phyloP scores from a whole-genome alignment of 73 alveolate genomes.

The Tetrahymena borealis region DNA sequence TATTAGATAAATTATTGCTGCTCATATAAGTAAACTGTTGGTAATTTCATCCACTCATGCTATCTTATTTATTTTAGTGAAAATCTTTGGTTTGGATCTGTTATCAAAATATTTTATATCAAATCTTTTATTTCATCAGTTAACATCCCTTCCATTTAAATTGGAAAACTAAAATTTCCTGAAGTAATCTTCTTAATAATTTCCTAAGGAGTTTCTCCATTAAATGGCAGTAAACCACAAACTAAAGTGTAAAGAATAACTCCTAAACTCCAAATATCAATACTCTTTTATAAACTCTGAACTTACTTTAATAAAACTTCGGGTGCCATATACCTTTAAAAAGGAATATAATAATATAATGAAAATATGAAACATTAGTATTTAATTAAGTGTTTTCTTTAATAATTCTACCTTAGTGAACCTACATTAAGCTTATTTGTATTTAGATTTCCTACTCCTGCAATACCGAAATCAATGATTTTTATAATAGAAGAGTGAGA shows the following conservation, averaged over 20 bases:
- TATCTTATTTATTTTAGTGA: background rate
- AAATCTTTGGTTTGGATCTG: background rate
- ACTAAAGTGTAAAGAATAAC: slow-evolving; percentile 19
- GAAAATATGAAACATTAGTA: too few species aligned
- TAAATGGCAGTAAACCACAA: slow-evolving; percentile 27
- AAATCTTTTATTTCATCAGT: slow-evolving; percentile 24
- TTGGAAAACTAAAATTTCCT: slow-evolving; percentile 14
- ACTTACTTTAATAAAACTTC: slow-evolving; percentile 17
- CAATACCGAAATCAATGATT: slow-evolving; percentile 95
- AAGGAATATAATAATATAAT: too few species aligned
- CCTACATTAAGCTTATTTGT: slow-evolving; percentile 30
- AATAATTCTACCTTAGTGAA: slow-evolving; percentile 11
- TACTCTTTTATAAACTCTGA: background rate
- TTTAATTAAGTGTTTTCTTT: too few species aligned
- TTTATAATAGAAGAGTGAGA: slow-evolving; percentile 65
- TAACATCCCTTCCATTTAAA: background rate
- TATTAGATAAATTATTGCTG: background rate
- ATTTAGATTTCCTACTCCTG: slow-evolving; percentile 9
- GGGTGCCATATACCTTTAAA: slow-evolving; percentile 37
- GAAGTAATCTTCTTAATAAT: slow-evolving; percentile 18
- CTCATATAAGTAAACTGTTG: background rate
- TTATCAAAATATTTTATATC: background rate
- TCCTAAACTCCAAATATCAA: slow-evolving; percentile 43
- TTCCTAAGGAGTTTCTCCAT: background rate
- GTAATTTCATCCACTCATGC: slow-evolving; percentile 34